Evolutionary conservation across 192 early-diverging fungal species (phyloP).

Genomic region (Linnemannia exigua): DNA sequence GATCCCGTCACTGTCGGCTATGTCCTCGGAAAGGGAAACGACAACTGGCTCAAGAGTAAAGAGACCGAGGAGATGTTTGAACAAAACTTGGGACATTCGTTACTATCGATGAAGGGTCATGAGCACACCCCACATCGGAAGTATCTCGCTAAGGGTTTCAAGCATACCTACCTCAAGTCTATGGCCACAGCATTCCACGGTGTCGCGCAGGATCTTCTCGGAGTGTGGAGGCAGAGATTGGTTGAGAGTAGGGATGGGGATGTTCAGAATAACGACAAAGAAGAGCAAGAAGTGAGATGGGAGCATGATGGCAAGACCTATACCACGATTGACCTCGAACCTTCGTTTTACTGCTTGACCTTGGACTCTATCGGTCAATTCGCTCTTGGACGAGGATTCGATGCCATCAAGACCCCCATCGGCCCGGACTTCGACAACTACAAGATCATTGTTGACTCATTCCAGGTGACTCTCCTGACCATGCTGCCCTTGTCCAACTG

Average conservation of each 20-base stretch:
- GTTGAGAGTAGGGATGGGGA: neutral
- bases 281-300: constrained; percentile 12
- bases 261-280: neutral
- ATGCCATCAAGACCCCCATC: constrained; percentile 38
- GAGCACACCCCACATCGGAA: constrained; percentile 42
- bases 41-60: constrained; percentile 56
- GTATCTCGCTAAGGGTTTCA: constrained; percentile 35
- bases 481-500: constrained; percentile 47
- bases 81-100: constrained; percentile 41
- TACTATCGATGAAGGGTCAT: constrained; percentile 35
- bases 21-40: constrained; percentile 49
- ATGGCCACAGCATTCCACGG: constrained; percentile 38
- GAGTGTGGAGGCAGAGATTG: constrained; percentile 19
- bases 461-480: constrained; percentile 34
- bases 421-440: constrained; percentile 46
- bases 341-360: constrained; percentile 39
- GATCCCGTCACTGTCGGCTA: constrained; percentile 50
- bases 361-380: constrained; percentile 51
- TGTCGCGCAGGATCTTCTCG: constrained; percentile 29
- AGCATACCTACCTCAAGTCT: constrained; percentile 42
- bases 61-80: constrained; percentile 45
- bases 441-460: constrained; percentile 50
- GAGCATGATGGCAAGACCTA: constrained; percentile 20
- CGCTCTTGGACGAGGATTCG: constrained; percentile 43
- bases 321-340: constrained; percentile 38